Evolutionary conservation across 208 protist species (phyloP).

Genomic region (Strigomonas culicis): DNA sequence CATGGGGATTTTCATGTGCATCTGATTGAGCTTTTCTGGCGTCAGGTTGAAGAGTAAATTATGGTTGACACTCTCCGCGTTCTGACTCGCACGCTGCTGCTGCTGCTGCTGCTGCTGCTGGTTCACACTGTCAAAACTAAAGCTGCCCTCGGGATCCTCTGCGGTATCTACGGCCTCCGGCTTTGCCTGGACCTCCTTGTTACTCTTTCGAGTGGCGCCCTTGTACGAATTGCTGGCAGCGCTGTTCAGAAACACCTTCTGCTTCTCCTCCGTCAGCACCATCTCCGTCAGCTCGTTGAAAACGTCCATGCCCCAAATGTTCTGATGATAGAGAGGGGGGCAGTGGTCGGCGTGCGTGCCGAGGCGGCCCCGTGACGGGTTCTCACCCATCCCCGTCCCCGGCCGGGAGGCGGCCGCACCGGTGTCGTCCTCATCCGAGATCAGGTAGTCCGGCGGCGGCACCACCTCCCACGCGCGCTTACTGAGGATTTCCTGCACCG

Average conservation of each 20-base stretch:
- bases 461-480: too few species aligned
- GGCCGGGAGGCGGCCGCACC: too few species aligned
- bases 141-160: too few species aligned
- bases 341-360: too few species aligned
- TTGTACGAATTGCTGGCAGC: neutral
- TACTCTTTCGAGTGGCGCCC: neutral
- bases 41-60: neutral
- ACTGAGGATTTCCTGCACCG: too few species aligned
- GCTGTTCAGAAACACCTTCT: neutral
- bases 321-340: neutral
- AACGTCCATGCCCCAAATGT: neutral
- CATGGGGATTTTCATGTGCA: neutral
- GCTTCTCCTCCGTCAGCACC: neutral
- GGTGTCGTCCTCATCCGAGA: too few species aligned
- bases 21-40: neutral
- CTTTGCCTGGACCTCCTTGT: too few species aligned
- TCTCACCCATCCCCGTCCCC: neutral
- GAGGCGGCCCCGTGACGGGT: neutral
- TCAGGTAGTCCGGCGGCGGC: too few species aligned
- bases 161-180: too few species aligned
- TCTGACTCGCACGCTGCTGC: too few species aligned
- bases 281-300: neutral
- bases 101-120: too few species aligned
- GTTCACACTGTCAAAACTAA: too few species aligned
- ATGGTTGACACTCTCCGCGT: neutral